phyloP scores from a whole-genome alignment of 331 rosid species.

The Rosa hybrid region DNA sequence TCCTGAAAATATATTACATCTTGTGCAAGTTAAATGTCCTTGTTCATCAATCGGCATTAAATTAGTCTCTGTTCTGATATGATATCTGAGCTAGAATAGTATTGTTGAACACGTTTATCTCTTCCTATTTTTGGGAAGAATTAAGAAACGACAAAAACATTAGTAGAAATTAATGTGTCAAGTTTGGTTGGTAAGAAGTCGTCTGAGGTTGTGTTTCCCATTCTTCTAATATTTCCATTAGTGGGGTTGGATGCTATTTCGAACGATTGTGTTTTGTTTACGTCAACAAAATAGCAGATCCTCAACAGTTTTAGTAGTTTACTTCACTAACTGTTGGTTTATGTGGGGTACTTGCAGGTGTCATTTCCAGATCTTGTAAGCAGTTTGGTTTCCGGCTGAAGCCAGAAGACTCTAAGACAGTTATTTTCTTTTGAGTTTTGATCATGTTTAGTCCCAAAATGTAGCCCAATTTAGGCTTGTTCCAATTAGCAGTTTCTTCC shows the following conservation, averaged over 20 bases:
- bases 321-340: slow-evolving; percentile 23
- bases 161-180: neutral
- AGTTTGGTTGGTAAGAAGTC: slow-evolving; percentile 12
- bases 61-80: neutral
- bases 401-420: slow-evolving; percentile 9
- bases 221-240: neutral
- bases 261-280: neutral
- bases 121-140: neutral
- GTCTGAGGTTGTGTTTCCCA: neutral
- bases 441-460: slow-evolving; percentile 17
- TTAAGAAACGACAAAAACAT: neutral
- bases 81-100: neutral
- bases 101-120: neutral
- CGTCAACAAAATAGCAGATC: slow-evolving; percentile 1
- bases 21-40: neutral
- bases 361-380: slow-evolving; percentile 78
- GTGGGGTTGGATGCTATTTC: neutral
- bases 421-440: slow-evolving; percentile 11
- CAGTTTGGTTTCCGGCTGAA: slow-evolving; percentile 17
- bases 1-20: neutral
- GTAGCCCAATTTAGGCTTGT: slow-evolving; percentile 17
- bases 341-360: slow-evolving; percentile 68
- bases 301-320: neutral
- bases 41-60: neutral
- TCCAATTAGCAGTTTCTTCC: slow-evolving; percentile 13